Evolutionary conservation across 495 filamentous ascomycete species (phyloP).

Genomic region (Margaritispora aquatica): DNA sequence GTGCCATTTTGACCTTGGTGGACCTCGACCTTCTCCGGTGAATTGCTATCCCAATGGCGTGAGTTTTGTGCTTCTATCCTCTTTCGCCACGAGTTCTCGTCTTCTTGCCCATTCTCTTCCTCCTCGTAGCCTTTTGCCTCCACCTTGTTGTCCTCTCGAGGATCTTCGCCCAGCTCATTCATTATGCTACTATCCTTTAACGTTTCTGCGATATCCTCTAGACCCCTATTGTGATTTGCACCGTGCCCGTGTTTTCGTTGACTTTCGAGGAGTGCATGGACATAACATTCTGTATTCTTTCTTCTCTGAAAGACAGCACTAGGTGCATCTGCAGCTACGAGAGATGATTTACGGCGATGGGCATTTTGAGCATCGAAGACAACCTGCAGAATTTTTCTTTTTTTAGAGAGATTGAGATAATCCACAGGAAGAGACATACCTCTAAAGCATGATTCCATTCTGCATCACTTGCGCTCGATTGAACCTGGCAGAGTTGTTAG

Average conservation of each 20-base stretch:
- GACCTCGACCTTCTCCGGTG: conserved; percentile 4
- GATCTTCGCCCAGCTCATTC: background rate
- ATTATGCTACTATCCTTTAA: conserved; percentile 4
- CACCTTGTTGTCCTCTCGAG: conserved; percentile 1
- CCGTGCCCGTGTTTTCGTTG: conserved; percentile 17
- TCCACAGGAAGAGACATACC: too few relatives aligned
- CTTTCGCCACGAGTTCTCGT: conserved; percentile 38
- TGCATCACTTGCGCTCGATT: conserved; percentile 21
- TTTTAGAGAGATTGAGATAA: too few relatives aligned
- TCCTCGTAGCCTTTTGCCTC: conserved; percentile 12
- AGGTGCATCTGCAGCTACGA: conserved; percentile 54
- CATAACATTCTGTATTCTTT: conserved; percentile 66
- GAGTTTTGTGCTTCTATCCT: conserved; percentile 26
- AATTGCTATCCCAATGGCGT: conserved; percentile 18
- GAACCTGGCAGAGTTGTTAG: conserved; percentile 10
- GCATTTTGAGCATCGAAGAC: conserved; percentile 62
- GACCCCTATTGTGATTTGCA: conserved; percentile 1
- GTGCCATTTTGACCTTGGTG: conserved; percentile 23
- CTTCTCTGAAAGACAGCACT: conserved; percentile 31
- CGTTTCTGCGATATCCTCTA: conserved; percentile 20
- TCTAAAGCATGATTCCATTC: conserved; percentile 28
- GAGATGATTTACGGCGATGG: conserved; percentile 82
- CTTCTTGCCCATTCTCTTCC: conserved; percentile 27
- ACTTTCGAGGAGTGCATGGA: conserved; percentile 70
- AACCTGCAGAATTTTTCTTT: conserved; percentile 47